These are phyloP conservation scores for Vachellia pachyceras DNA, from an alignment of 306 rosid genomes.

Conservation along the genomic window DNA sequence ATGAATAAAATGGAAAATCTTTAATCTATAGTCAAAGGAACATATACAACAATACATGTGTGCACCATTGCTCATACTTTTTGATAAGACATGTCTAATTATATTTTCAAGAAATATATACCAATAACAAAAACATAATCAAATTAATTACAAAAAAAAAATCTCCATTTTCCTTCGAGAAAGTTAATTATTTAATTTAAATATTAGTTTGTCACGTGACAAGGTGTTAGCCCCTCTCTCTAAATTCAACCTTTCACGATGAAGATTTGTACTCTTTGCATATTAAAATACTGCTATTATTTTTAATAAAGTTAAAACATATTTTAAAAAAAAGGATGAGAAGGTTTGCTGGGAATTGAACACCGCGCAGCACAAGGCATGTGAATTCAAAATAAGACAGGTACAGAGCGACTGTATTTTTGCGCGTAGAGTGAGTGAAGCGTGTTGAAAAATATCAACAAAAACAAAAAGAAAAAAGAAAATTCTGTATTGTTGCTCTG, in stretches of 20 bases:
- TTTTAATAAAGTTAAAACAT: not conserved
- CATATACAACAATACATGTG: too few relatives aligned
- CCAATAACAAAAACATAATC: too few relatives aligned
- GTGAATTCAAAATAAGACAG: conserved; percentile 41
- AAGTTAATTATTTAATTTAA: too few relatives aligned
- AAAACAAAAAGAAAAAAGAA: conserved; percentile 30
- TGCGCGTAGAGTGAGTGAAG: conserved; percentile 27
- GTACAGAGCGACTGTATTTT: conserved; percentile 31
- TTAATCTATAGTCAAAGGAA: too few relatives aligned
- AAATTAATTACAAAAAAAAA: too few relatives aligned
- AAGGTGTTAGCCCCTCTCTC: too few relatives aligned
- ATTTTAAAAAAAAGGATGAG: not conserved
- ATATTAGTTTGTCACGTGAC: not conserved
- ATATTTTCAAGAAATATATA: too few relatives aligned
- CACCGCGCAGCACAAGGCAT: conserved; percentile 20
- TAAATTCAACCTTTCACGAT: not conserved
- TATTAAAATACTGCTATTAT: not conserved
- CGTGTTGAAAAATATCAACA: conserved; percentile 46
- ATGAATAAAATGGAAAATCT: too few relatives aligned
- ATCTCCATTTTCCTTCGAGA: too few relatives aligned
- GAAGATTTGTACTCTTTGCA: not conserved
- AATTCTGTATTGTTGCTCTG: not conserved
- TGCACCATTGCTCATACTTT: too few relatives aligned
- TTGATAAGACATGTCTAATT: too few relatives aligned
- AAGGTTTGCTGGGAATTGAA: conserved; percentile 34